These are phyloP conservation scores for Xylaria cubensis DNA, from an alignment of 495 filamentous ascomycete species.

Conservation along the genomic window DNA sequence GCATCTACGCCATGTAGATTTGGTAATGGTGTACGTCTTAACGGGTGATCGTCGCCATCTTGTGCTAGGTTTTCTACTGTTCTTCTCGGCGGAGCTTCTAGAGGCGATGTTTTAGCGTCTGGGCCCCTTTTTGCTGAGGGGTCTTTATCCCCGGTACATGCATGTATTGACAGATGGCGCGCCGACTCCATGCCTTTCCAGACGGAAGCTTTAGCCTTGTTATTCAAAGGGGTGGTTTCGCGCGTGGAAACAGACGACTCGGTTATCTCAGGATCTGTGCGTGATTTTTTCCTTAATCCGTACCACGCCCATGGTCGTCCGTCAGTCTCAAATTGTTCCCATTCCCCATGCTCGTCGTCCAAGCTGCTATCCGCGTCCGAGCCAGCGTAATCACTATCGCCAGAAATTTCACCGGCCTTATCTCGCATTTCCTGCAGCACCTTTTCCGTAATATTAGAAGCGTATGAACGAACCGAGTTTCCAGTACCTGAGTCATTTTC, in stretches of 20 bases:
- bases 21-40: neutral
- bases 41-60: neutral
- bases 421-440: conserved; percentile 28
- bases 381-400: conserved; percentile 36
- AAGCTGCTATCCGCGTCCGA: conserved; percentile 29
- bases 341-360: conserved; percentile 28
- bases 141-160: neutral
- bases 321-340: conserved; percentile 14
- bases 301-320: conserved; percentile 38
- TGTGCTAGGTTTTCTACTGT: neutral
- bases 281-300: conserved; percentile 26
- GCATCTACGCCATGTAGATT: neutral
- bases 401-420: conserved; percentile 33
- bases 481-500: conserved; percentile 6
- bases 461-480: neutral
- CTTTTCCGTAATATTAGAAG: conserved; percentile 28
- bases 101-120: neutral
- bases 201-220: neutral
- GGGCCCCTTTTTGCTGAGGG: neutral
- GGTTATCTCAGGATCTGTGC: neutral
- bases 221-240: neutral
- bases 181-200: neutral
- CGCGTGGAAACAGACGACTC: neutral
- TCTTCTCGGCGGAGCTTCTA: neutral
- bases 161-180: neutral